Evolutionary conservation across 208 protist species (phyloP).

Genomic region (Crithidia fasciculata): DNA sequence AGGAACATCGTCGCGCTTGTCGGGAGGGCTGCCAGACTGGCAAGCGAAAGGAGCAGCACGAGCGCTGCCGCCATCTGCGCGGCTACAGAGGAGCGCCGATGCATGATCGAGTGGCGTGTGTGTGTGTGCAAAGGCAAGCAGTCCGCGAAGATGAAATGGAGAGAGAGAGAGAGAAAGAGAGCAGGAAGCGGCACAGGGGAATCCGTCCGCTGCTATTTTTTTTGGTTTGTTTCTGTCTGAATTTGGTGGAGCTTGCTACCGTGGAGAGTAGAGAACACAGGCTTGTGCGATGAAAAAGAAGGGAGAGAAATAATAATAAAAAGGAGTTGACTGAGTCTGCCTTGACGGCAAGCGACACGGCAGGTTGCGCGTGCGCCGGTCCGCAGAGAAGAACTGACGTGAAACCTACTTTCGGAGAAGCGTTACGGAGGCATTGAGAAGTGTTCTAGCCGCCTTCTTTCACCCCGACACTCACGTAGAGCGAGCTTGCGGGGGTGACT

Average conservation of each 20-base stretch:
- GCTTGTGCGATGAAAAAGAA: not conserved
- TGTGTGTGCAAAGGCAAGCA: no score
- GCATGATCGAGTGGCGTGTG: not conserved
- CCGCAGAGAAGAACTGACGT: no score
- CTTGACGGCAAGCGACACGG: no score
- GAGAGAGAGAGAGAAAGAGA: not conserved
- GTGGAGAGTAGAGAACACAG: no score
- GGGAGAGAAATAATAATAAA: slow-evolving; percentile 2
- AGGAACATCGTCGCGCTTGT: slow-evolving; percentile 3
- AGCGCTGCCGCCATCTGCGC: not conserved
- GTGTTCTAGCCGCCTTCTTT: no score
- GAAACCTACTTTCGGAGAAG: not conserved
- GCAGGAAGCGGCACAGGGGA: no score
- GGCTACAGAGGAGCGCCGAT: not conserved
- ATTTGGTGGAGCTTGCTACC: no score
- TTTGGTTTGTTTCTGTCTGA: no score
- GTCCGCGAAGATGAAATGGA: not conserved
- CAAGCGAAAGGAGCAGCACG: not conserved
- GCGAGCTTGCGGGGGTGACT: no score
- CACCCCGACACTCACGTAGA: no score
- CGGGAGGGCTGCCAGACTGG: not conserved
- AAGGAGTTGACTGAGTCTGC: not conserved
- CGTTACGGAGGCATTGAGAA: not conserved
- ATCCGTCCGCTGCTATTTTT: no score
- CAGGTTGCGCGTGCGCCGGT: no score